Percentiles rank a stretch among this genome's conserved stretches.
Evolutionary conservation across 495 filamentous ascomycete genomes (phyloP).

Genomic region (Aspergillus indologenus): DNA sequence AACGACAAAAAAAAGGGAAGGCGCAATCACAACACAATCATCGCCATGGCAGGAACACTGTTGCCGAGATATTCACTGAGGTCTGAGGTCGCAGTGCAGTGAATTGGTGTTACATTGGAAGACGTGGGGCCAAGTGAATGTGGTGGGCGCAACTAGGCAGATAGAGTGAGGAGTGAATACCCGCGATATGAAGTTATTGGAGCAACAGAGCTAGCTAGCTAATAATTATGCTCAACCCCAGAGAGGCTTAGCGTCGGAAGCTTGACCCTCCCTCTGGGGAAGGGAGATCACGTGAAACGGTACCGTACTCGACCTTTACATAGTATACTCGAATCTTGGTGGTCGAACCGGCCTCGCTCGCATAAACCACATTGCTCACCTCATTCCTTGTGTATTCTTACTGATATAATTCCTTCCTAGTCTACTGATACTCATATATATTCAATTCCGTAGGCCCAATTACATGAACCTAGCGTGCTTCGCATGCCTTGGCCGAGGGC

Average conservation of each 20-base stretch:
- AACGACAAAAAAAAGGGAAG: slow-evolving; percentile 11
- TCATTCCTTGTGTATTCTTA: too few relatives aligned
- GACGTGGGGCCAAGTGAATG: neutral
- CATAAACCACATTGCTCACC: too few relatives aligned
- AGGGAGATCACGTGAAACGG: neutral
- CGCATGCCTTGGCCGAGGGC: too few relatives aligned
- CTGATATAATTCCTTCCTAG: too few relatives aligned
- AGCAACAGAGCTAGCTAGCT: neutral
- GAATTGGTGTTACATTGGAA: slow-evolving; percentile 14
- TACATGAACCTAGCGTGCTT: too few relatives aligned
- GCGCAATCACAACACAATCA: slow-evolving; percentile 12
- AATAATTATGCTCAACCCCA: neutral
- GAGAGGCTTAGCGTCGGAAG: neutral
- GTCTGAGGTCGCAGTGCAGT: slow-evolving; percentile 13
- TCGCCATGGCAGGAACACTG: slow-evolving; percentile 11
- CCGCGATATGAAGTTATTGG: slow-evolving; percentile 5
- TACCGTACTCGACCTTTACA: neutral
- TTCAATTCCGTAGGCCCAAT: too few relatives aligned
- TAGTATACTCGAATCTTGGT: too few relatives aligned
- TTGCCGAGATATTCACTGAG: slow-evolving; percentile 6
- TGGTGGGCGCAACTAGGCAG: neutral
- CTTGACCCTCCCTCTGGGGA: neutral
- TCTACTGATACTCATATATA: too few relatives aligned
- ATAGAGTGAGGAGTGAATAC: neutral
- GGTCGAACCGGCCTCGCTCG: too few relatives aligned